Conservation (phyloP, 257 asterid genomes). For the Forsythia viridissima region DNA sequence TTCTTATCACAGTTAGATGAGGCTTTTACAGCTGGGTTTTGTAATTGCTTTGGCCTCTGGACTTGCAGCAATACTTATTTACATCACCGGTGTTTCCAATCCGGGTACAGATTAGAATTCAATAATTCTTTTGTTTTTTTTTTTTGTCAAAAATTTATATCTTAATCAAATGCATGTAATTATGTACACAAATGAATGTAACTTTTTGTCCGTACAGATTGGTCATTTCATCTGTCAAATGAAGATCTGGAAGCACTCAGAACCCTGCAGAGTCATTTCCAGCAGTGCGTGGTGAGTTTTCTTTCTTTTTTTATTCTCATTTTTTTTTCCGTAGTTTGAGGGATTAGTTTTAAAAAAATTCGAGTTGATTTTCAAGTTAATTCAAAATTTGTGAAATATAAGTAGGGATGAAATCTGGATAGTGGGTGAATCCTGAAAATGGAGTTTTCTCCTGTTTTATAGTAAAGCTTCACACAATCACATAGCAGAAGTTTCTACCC, state of each 20-base stretch:
- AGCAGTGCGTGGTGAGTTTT: conserved; percentile 82
- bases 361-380: neutral
- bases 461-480: neutral
- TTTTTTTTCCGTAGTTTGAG: neutral
- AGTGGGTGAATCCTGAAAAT: neutral
- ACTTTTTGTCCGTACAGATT: conserved; percentile 40
- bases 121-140: neutral
- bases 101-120: conserved; percentile 28
- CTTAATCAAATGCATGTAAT: neutral
- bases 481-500: neutral
- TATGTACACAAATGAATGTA: conserved; percentile 1
- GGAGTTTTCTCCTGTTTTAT: neutral
- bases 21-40: conserved; percentile 64
- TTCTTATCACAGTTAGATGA: conserved; percentile 44
- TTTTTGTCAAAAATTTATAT: neutral
- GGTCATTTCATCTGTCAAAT: conserved; percentile 38
- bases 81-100: conserved; percentile 60
- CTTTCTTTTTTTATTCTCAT: neutral
- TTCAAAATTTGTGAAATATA: neutral
- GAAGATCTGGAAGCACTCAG: conserved; percentile 72
- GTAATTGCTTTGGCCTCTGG: conserved; percentile 72
- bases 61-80: conserved; percentile 63
- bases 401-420: neutral
- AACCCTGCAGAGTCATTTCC: conserved; percentile 59
- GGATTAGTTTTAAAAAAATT: neutral